phyloP scores from a whole-genome alignment of 1,284 basidiomycete genomes.

The Apiotrichum veenhuisii region DNA sequence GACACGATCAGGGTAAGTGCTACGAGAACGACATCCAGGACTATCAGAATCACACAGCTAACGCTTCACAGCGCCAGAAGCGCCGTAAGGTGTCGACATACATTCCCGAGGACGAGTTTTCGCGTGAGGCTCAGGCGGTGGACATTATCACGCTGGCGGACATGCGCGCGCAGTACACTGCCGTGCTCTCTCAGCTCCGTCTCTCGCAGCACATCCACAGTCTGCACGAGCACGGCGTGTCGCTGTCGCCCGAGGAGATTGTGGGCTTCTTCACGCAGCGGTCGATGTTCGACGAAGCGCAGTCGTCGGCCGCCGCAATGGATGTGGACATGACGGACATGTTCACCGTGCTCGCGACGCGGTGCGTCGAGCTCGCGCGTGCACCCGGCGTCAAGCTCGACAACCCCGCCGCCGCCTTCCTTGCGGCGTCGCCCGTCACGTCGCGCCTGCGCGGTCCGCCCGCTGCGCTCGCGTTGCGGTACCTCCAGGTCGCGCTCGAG shows the following conservation, averaged over 20 bases:
- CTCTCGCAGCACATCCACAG: slow-evolving; percentile 63
- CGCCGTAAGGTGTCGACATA: slow-evolving; percentile 66
- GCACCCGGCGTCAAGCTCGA: slow-evolving; percentile 36
- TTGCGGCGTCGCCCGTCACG: slow-evolving; percentile 68
- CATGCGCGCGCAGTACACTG: slow-evolving; percentile 77
- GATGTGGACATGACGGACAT: slow-evolving; percentile 81
- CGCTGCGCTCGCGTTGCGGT: slow-evolving; percentile 79
- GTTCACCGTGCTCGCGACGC: slow-evolving; percentile 71
- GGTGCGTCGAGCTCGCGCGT: slow-evolving; percentile 70
- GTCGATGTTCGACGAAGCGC: slow-evolving; percentile 74
- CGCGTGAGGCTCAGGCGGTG: slow-evolving; percentile 58
- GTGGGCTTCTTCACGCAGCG: slow-evolving; percentile 75
- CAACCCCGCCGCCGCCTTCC: slow-evolving; percentile 61
- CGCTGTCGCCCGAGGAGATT: slow-evolving; percentile 66
- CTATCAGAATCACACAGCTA: not conserved
- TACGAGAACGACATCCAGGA: too few relatives aligned
- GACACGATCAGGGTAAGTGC: slow-evolving; percentile 24
- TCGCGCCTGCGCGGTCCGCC: slow-evolving; percentile 77
- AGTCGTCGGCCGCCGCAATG: slow-evolving; percentile 70
- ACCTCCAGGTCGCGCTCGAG: slow-evolving; percentile 72
- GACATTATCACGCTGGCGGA: slow-evolving; percentile 78
- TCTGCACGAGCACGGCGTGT: slow-evolving; percentile 55
- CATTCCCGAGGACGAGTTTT: slow-evolving; percentile 71
- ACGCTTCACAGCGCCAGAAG: slow-evolving; percentile 54
- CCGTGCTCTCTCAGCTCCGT: slow-evolving; percentile 74